These are phyloP conservation scores for Chytridium lagenaria DNA, from an alignment of 371 early-diverging fungal species.

Conservation along the genomic window DNA sequence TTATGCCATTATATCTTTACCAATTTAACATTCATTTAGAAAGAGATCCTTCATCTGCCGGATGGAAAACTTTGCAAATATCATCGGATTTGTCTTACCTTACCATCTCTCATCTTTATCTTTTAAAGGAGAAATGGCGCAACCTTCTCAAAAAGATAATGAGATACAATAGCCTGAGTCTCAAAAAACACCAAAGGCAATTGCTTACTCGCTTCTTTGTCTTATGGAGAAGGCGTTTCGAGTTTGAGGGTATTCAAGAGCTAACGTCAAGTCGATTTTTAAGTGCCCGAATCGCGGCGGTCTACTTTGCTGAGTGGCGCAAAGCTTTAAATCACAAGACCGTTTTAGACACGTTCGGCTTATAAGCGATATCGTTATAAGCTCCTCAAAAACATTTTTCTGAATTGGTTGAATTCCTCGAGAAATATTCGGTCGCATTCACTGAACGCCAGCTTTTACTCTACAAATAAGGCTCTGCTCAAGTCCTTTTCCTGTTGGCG, in stretches of 20 bases:
- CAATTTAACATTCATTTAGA: background rate
- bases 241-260: background rate
- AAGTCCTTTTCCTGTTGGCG: background rate
- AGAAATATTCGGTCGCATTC: no score
- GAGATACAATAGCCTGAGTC: background rate
- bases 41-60: background rate
- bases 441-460: no score
- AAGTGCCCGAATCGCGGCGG: no score
- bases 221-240: background rate
- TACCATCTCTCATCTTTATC: background rate
- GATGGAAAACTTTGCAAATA: background rate
- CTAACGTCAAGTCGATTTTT: background rate
- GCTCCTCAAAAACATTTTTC: background rate
- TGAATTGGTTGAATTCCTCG: background rate
- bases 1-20: background rate
- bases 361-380: no score
- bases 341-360: no score
- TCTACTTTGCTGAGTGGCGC: no score
- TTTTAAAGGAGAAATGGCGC: background rate
- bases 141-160: background rate
- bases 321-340: no score
- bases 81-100: background rate
- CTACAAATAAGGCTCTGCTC: no score
- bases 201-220: background rate
- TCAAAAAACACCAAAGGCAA: background rate